Conservation (phyloP, 2,329 filamentous ascomycete species). For the Penicillium fuscoglaucum region DNA sequence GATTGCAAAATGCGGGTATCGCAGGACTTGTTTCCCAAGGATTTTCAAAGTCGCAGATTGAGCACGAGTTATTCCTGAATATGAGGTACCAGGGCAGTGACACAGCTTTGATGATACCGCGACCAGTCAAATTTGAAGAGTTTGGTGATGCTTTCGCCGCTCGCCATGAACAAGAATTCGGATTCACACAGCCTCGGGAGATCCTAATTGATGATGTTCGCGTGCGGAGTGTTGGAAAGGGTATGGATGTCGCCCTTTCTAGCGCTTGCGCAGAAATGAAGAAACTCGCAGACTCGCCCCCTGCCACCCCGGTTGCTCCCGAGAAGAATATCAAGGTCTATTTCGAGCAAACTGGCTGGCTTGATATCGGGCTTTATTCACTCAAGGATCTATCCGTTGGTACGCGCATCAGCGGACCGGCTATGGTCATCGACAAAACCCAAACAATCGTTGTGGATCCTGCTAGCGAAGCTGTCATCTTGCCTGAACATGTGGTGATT, state of each 20-base stretch:
- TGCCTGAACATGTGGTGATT: constrained; percentile 81
- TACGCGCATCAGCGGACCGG: constrained; percentile 36
- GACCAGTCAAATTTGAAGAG: background rate
- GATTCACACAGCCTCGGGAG: background rate
- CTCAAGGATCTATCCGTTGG: too few relatives aligned
- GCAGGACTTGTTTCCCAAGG: background rate
- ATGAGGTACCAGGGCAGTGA: background rate
- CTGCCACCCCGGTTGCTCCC: too few relatives aligned
- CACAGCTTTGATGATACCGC: background rate
- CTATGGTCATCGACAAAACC: constrained; percentile 59
- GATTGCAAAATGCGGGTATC: too few relatives aligned
- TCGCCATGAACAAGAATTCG: background rate
- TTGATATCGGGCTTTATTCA: too few relatives aligned
- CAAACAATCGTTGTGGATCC: constrained; percentile 88
- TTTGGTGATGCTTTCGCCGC: background rate
- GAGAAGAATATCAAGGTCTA: background rate
- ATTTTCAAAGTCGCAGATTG: background rate
- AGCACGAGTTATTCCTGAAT: background rate
- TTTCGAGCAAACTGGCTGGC: background rate
- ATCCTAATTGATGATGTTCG: background rate
- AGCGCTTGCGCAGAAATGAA: background rate
- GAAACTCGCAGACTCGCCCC: background rate
- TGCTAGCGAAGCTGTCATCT: constrained; percentile 67
- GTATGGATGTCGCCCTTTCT: background rate
- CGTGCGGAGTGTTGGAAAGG: background rate